A percentile compares a stretch with the other conserved stretches of the same genome.
Conservation (phyloP, 805 yeast species). For the Starmera amethionina region DNA sequence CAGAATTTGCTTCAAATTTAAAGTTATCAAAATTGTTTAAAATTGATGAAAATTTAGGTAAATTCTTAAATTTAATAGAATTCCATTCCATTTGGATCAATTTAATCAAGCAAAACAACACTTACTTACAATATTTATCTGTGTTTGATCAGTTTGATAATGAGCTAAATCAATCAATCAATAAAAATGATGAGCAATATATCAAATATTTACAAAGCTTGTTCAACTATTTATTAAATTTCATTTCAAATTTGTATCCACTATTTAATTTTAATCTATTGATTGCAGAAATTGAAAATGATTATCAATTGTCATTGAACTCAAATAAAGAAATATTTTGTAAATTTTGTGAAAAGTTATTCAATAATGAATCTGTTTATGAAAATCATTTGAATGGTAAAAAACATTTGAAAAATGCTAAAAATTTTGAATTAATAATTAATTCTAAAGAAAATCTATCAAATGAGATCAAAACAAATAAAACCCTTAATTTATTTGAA, state of each 20-base stretch:
- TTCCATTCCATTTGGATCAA: conserved; percentile 47
- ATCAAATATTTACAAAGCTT: conserved; percentile 34
- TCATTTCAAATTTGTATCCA: conserved; percentile 39
- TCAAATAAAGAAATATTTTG: conserved; percentile 38
- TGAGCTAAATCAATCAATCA: conserved; percentile 15
- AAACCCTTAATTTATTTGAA: not conserved
- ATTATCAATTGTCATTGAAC: conserved; percentile 4
- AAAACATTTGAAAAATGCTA: conserved; percentile 51
- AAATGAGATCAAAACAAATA: no score
- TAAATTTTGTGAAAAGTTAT: conserved; percentile 49
- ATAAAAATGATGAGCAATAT: conserved; percentile 25
- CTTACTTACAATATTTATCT: conserved; percentile 43
- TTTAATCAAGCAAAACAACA: conserved; percentile 25
- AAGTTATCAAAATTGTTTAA: conserved; percentile 41
- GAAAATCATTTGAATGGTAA: conserved; percentile 64
- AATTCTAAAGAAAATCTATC: not conserved
- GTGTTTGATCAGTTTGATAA: conserved; percentile 31
- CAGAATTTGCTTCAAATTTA: conserved; percentile 40
- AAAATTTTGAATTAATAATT: conserved; percentile 1
- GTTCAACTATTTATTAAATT: conserved; percentile 38
- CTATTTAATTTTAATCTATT: conserved; percentile 29
- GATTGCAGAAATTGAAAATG: conserved; percentile 11
- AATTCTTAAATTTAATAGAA: conserved; percentile 44
- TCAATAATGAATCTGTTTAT: conserved; percentile 57
- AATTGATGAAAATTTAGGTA: conserved; percentile 56